Conservation (phyloP, 352 stramenopile genomes). For the Phytopythium aichiense region DNA sequence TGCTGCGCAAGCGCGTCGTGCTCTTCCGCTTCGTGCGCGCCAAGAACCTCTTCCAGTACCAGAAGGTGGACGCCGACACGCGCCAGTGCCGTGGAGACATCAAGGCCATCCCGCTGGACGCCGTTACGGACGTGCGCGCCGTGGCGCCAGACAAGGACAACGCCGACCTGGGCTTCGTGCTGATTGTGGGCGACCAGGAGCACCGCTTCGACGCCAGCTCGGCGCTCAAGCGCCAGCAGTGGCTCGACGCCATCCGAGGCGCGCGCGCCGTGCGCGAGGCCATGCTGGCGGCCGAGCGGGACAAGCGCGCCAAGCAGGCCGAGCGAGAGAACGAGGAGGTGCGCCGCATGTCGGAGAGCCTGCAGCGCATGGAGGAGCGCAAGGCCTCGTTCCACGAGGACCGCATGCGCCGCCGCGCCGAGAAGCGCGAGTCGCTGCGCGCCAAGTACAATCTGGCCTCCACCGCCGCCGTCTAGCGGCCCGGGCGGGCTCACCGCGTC, state of each 20-base stretch:
- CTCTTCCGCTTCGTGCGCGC: constrained; percentile 49
- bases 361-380: constrained; percentile 48
- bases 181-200: constrained; percentile 41
- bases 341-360: constrained; percentile 38
- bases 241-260: constrained; percentile 51
- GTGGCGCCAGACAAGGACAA: constrained; percentile 47
- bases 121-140: constrained; percentile 46
- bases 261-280: constrained; percentile 38
- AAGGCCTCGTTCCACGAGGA: constrained; percentile 71
- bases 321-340: constrained; percentile 64
- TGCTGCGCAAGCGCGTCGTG: constrained; percentile 55
- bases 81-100: constrained; percentile 38
- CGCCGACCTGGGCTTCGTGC: constrained; percentile 45
- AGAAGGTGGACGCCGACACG: constrained; percentile 52
- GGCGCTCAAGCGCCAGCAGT: constrained; percentile 45
- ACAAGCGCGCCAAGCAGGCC: constrained; percentile 49
- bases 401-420: constrained; percentile 45
- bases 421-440: constrained; percentile 60
- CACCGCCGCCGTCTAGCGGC: constrained; percentile 9
- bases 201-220: constrained; percentile 56
- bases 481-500: not conserved
- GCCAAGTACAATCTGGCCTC: constrained; percentile 64
- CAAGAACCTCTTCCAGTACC: constrained; percentile 75
- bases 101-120: constrained; percentile 67
- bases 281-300: constrained; percentile 40